Evolutionary conservation across 805 yeast species (phyloP).

Genomic region (Torulaspora quercuum): DNA sequence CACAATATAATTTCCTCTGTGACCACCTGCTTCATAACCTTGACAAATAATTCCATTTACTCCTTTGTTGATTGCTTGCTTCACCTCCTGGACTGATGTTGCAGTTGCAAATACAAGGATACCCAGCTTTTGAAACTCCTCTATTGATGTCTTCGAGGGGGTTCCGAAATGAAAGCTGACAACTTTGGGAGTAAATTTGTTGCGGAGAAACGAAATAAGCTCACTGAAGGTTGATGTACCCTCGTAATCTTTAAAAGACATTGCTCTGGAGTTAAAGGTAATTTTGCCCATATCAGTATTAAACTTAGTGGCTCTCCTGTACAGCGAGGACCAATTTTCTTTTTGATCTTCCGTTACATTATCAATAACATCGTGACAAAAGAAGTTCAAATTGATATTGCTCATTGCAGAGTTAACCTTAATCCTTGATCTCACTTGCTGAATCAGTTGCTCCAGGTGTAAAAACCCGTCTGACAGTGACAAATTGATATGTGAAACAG

Average conservation of each 20-base stretch:
- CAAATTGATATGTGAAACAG: conserved; percentile 31
- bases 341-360: conserved; percentile 16
- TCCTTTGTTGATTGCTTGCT: conserved; percentile 29
- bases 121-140: conserved; percentile 37
- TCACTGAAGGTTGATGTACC: conserved; percentile 13
- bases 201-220: conserved; percentile 11
- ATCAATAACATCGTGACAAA: conserved; percentile 39
- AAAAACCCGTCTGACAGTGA: conserved; percentile 19
- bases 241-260: conserved; percentile 24
- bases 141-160: conserved; percentile 37
- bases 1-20: conserved; percentile 48
- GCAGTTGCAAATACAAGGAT: conserved; percentile 47
- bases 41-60: conserved; percentile 52
- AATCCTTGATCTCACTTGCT: conserved; percentile 14
- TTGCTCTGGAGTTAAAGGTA: conserved; percentile 12
- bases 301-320: conserved; percentile 9
- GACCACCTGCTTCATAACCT: conserved; percentile 67
- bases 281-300: conserved; percentile 2
- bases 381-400: conserved; percentile 46
- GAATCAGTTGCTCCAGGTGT: conserved; percentile 14
- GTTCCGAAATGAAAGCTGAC: conserved; percentile 55
- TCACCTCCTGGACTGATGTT: conserved; percentile 46
- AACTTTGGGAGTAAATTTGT: conserved; percentile 39
- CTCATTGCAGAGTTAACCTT: conserved; percentile 9
- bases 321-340: conserved; percentile 24